Evolutionary conservation across 495 filamentous ascomycete species (phyloP).

Genomic region (Parathielavia appendiculata): DNA sequence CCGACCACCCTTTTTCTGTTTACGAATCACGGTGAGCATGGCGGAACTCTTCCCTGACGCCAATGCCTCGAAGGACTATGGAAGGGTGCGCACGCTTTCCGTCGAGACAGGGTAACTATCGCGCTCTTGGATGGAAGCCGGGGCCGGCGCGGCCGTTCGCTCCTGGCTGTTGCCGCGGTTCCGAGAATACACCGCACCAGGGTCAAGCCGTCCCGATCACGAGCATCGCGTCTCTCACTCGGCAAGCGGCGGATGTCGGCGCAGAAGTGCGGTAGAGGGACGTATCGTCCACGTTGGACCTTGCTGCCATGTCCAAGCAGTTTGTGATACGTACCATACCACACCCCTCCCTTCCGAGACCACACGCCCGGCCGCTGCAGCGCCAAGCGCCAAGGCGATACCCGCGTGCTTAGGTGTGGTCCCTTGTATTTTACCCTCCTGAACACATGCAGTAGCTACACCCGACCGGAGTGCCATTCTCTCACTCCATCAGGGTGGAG

Average conservation of each 20-base stretch:
- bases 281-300: conserved; percentile 5
- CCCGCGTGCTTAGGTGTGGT: too few relatives aligned
- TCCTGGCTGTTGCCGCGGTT: conserved; percentile 2
- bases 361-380: not conserved
- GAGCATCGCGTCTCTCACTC: not conserved
- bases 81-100: not conserved
- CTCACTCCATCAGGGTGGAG: conserved; percentile 14
- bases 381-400: too few relatives aligned
- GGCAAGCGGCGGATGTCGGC: conserved; percentile 13
- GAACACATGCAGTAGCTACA: too few relatives aligned
- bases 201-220: conserved; percentile 10
- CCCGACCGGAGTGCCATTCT: not conserved
- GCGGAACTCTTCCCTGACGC: conserved; percentile 10
- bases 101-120: not conserved
- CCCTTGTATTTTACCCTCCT: too few relatives aligned
- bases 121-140: conserved; percentile 2
- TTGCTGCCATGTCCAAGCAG: conserved; percentile 7
- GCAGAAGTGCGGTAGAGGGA: conserved; percentile 19
- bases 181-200: conserved; percentile 16
- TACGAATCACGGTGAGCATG: conserved; percentile 2
- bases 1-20: not conserved
- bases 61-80: conserved; percentile 8
- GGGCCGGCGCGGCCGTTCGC: not conserved
- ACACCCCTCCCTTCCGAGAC: not conserved
- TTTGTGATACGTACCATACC: conserved; percentile 1